These are phyloP conservation scores for Geum urbanum DNA, from an alignment of 306 rosid species.

Conservation along the genomic window DNA sequence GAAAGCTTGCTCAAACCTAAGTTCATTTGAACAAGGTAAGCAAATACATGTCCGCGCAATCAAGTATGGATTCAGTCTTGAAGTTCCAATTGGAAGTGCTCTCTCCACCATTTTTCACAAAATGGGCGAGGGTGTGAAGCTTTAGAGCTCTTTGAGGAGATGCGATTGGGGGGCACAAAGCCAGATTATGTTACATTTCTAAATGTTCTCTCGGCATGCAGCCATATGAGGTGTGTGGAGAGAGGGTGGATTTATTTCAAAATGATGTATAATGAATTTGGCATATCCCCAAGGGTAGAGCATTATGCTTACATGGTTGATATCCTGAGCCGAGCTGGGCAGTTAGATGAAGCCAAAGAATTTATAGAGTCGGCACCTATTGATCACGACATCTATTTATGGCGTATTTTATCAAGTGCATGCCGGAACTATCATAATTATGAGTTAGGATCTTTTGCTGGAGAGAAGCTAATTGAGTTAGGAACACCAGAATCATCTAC, in stretches of 20 bases:
- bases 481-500: slow-evolving; percentile 73
- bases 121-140: slow-evolving; percentile 70
- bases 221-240: slow-evolving; percentile 80
- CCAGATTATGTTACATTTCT: slow-evolving; percentile 71
- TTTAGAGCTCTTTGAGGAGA: slow-evolving; percentile 63
- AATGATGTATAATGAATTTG: slow-evolving; percentile 58
- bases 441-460: slow-evolving; percentile 72
- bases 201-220: slow-evolving; percentile 74
- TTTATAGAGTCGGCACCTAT: slow-evolving; percentile 70
- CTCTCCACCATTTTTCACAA: slow-evolving; percentile 79
- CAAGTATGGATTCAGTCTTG: slow-evolving; percentile 63
- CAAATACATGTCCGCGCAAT: slow-evolving; percentile 63
- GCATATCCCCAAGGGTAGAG: slow-evolving; percentile 58
- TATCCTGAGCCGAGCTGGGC: slow-evolving; percentile 77
- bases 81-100: slow-evolving; percentile 79
- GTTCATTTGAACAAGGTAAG: slow-evolving; percentile 84
- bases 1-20: slow-evolving; percentile 73
- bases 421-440: slow-evolving; percentile 66
- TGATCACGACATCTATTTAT: slow-evolving; percentile 67
- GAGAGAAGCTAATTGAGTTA: slow-evolving; percentile 72
- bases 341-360: slow-evolving; percentile 63
- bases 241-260: slow-evolving; percentile 61
- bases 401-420: slow-evolving; percentile 82
- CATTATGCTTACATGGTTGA: slow-evolving; percentile 94
- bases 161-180: slow-evolving; percentile 53